Evolutionary conservation across 2,329 filamentous ascomycete species (phyloP).

Genomic region (Aspergillus cejpii): DNA sequence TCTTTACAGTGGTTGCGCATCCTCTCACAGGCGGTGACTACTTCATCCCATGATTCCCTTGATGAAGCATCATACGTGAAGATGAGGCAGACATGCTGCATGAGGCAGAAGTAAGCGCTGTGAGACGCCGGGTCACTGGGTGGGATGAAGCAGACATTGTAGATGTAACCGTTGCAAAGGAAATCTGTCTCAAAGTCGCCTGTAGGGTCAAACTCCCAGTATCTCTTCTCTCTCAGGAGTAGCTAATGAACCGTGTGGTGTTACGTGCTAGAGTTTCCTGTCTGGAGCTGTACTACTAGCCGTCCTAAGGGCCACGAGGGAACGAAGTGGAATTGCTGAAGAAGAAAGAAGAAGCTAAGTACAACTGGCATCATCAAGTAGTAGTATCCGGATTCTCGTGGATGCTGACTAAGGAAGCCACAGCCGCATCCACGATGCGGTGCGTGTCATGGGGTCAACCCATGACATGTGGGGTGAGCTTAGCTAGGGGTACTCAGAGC

Average conservation of each 20-base stretch:
- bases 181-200: neutral
- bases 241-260: slow-evolving; percentile 1
- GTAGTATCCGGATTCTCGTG: too few relatives aligned
- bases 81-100: slow-evolving; percentile 3
- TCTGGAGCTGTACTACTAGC: too few relatives aligned
- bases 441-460: too few relatives aligned
- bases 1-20: slow-evolving; percentile 3
- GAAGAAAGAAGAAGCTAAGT: too few relatives aligned
- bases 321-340: too few relatives aligned
- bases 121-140: neutral
- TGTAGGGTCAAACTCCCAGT: slow-evolving; percentile 3
- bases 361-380: too few relatives aligned
- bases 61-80: slow-evolving; percentile 3
- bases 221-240: slow-evolving; percentile 3
- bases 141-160: neutral
- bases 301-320: too few relatives aligned
- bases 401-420: too few relatives aligned
- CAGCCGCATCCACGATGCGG: too few relatives aligned
- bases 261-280: too few relatives aligned
- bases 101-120: slow-evolving; percentile 1
- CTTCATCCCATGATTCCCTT: slow-evolving; percentile 2
- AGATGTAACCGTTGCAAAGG: neutral
- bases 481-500: neutral
- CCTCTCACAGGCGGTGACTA: slow-evolving; percentile 2
- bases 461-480: too few relatives aligned